These are phyloP conservation scores for Aspergillus viridinutans DNA, from an alignment of 2,329 filamentous ascomycete genomes.

Conservation along the genomic window DNA sequence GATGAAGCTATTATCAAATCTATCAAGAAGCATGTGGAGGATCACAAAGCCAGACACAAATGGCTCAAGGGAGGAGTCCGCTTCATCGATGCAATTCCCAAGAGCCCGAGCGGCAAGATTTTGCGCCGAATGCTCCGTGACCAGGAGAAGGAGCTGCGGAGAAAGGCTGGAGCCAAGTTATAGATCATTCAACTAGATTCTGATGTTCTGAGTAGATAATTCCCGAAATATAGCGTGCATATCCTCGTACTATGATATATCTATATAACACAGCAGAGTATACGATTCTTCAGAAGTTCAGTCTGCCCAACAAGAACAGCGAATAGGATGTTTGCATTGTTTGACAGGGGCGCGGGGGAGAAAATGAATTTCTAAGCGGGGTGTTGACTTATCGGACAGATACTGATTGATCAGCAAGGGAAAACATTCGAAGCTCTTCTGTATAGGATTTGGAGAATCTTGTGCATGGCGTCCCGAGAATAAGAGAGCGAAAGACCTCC, in stretches of 20 bases:
- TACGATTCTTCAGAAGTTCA: neutral
- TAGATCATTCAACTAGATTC: conserved; percentile 31
- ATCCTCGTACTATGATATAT: neutral
- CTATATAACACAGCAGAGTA: neutral
- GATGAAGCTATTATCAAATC: conserved; percentile 48
- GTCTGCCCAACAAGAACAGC: neutral
- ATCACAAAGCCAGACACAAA: conserved; percentile 60
- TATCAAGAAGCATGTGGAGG: conserved; percentile 56
- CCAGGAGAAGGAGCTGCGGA: conserved; percentile 65
- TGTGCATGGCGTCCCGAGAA: neutral
- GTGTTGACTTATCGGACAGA: conserved; percentile 9
- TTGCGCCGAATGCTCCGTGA: conserved; percentile 64
- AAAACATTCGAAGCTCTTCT: conserved; percentile 2
- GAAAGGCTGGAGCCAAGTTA: conserved; percentile 62
- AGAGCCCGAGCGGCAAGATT: conserved; percentile 62
- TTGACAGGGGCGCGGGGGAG: conserved; percentile 21
- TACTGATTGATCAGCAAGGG: conserved; percentile 7
- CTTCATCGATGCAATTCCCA: conserved; percentile 55
- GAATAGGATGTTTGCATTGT: conserved; percentile 20
- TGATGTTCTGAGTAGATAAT: neutral
- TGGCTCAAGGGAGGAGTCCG: conserved; percentile 59
- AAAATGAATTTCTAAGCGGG: conserved; percentile 28
- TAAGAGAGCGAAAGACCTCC: conserved; percentile 1
- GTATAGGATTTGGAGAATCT: neutral
- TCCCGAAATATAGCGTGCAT: neutral